Percentiles rank a stretch among this genome's conserved stretches.
Evolutionary conservation across 495 filamentous ascomycete species (phyloP).

Genomic region (Neurospora sp.): DNA sequence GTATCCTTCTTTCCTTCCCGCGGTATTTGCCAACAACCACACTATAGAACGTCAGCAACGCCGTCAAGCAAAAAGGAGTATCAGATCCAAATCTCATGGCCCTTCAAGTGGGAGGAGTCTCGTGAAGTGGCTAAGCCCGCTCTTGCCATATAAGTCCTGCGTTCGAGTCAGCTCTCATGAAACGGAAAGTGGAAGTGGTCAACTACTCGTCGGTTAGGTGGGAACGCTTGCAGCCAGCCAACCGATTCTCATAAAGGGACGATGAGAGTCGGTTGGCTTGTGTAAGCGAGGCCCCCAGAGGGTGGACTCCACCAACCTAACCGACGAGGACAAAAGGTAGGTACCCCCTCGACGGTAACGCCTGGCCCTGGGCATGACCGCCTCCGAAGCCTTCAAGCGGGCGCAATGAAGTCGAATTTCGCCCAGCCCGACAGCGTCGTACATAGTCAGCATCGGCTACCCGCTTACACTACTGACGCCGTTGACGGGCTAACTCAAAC

Average conservation of each 20-base stretch:
- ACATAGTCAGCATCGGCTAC: conserved; percentile 14
- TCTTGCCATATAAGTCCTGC: conserved; percentile 5
- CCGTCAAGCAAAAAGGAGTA: conserved; percentile 7
- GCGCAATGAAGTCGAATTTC: conserved; percentile 3
- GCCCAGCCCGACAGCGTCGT: conserved; percentile 14
- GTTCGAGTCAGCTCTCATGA: background rate
- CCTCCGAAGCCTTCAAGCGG: conserved; percentile 16
- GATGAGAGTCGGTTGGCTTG: no score
- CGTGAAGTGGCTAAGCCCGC: conserved; percentile 1
- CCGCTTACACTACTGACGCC: conserved; percentile 13
- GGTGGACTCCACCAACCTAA: no score
- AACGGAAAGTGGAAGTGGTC: no score
- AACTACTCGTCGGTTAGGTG: no score
- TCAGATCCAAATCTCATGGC: conserved; percentile 14
- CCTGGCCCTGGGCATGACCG: conserved; percentile 10
- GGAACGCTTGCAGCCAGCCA: no score
- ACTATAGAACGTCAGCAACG: conserved; percentile 13
- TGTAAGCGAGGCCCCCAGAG: no score
- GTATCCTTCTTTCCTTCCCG: conserved; percentile 11
- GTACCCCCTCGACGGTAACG: conserved; percentile 21
- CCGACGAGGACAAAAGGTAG: background rate
- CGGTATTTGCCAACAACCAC: conserved; percentile 12
- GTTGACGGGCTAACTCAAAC: conserved; percentile 10
- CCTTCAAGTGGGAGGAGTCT: conserved; percentile 11
- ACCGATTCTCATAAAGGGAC: no score